These are phyloP conservation scores for Monotropa hypopitys DNA, from an alignment of 179 eudicot genomes.

Conservation along the genomic window DNA sequence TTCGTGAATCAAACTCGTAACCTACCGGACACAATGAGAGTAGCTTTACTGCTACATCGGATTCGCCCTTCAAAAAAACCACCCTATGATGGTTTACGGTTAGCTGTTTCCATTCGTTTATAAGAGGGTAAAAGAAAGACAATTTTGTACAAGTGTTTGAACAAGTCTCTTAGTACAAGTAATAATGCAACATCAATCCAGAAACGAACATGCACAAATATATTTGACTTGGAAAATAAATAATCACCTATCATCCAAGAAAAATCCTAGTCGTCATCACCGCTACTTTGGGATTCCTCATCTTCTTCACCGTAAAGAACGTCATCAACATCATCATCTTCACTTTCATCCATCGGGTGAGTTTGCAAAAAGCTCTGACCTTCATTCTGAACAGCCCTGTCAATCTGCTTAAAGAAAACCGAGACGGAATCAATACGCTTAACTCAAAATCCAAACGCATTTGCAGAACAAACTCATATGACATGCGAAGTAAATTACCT, in stretches of 20 bases:
- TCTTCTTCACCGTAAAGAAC: constrained; percentile 52
- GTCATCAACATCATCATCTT: constrained; percentile 60
- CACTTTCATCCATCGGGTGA: constrained; percentile 40
- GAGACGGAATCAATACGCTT: not conserved
- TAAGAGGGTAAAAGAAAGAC: not conserved
- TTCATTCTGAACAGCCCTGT: constrained; percentile 48
- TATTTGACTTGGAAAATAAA: not conserved
- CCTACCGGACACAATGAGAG: no score
- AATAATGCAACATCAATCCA: not conserved
- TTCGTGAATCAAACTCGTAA: no score
- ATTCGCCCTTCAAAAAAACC: no score
- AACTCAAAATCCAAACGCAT: not conserved
- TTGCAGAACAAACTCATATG: not conserved
- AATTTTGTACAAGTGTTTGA: not conserved
- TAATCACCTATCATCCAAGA: not conserved
- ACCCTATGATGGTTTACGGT: not conserved
- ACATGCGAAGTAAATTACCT: constrained; percentile 32
- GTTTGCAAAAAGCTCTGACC: constrained; percentile 22
- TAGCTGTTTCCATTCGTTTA: not conserved
- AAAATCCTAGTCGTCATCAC: constrained; percentile 27
- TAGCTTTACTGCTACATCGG: no score
- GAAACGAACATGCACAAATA: not conserved
- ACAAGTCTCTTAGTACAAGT: not conserved
- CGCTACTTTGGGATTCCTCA: constrained; percentile 41
- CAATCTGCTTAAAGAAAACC: constrained; percentile 35